phyloP scores from a whole-genome alignment of 1,284 basidiomycete species.

The Takashimella tepidaria region DNA sequence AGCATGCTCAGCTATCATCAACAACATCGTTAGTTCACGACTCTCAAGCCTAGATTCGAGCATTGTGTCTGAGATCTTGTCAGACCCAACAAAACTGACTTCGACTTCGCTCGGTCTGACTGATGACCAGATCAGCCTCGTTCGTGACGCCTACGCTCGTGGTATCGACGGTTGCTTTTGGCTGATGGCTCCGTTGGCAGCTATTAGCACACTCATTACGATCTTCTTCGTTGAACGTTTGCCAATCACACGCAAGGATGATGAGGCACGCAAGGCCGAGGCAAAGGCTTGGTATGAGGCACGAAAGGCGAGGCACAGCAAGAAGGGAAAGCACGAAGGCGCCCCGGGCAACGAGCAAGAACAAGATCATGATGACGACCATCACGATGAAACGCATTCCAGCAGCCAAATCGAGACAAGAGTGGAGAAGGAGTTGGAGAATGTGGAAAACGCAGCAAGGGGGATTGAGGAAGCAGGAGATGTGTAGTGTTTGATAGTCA shows the following conservation, averaged over 20 bases:
- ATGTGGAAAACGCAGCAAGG: background rate
- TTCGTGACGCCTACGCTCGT: conserved; percentile 20
- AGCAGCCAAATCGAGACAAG: background rate
- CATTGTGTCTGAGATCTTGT: conserved; percentile 11
- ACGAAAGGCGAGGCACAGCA: conserved; percentile 11
- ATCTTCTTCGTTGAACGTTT: conserved; percentile 31
- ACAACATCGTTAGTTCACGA: conserved; percentile 26
- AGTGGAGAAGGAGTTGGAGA: background rate
- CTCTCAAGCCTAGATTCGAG: background rate
- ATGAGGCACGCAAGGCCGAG: conserved; percentile 25
- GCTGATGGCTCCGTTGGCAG: conserved; percentile 28
- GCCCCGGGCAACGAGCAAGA: background rate
- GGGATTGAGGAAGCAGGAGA: background rate
- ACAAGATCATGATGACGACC: too few species aligned
- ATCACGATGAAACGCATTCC: too few species aligned
- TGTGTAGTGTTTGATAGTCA: background rate
- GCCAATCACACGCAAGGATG: conserved; percentile 28
- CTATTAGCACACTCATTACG: conserved; percentile 26
- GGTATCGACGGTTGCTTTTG: conserved; percentile 32
- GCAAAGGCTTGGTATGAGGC: conserved; percentile 25
- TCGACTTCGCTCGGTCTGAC: conserved; percentile 9
- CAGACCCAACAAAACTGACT: conserved; percentile 25
- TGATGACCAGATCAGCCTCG: conserved; percentile 9
- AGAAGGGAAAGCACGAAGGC: background rate
- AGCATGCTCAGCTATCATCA: conserved; percentile 23